Evolutionary conservation across 306 rosid species (phyloP).

Genomic region (Vigna angularis): DNA sequence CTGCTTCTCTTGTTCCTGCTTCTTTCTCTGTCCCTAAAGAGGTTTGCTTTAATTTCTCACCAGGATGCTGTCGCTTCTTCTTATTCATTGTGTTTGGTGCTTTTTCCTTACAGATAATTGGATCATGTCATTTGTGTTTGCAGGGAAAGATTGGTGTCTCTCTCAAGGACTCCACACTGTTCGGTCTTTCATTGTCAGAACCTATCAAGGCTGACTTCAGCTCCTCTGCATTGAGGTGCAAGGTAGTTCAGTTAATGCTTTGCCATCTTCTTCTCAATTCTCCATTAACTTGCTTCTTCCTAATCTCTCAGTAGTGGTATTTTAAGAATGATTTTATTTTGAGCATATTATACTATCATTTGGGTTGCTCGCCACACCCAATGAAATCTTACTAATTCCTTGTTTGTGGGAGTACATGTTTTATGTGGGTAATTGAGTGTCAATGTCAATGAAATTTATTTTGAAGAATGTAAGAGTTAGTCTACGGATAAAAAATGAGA

Average conservation of each 20-base stretch:
- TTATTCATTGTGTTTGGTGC: neutral
- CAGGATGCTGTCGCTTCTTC: neutral
- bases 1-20: conserved; percentile 59
- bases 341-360: neutral
- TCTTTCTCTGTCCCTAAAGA: conserved; percentile 55
- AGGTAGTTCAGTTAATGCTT: conserved; percentile 55
- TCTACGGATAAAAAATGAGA: neutral
- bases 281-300: neutral
- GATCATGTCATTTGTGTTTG: conserved; percentile 34
- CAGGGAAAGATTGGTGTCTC: conserved; percentile 73
- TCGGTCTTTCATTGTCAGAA: conserved; percentile 83
- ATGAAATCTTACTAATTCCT: neutral
- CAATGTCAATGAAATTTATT: neutral
- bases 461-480: neutral
- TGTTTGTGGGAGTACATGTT: neutral
- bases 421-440: neutral
- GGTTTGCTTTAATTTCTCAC: conserved; percentile 43
- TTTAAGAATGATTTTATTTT: neutral
- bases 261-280: conserved; percentile 12
- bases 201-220: conserved; percentile 69
- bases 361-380: neutral
- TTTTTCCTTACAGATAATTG: conserved; percentile 8
- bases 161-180: conserved; percentile 75
- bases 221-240: conserved; percentile 77
- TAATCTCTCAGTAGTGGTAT: conserved; percentile 9